Evolutionary conservation across 1,139 yeast species (phyloP).

Genomic region (Debaryomyces sp.): DNA sequence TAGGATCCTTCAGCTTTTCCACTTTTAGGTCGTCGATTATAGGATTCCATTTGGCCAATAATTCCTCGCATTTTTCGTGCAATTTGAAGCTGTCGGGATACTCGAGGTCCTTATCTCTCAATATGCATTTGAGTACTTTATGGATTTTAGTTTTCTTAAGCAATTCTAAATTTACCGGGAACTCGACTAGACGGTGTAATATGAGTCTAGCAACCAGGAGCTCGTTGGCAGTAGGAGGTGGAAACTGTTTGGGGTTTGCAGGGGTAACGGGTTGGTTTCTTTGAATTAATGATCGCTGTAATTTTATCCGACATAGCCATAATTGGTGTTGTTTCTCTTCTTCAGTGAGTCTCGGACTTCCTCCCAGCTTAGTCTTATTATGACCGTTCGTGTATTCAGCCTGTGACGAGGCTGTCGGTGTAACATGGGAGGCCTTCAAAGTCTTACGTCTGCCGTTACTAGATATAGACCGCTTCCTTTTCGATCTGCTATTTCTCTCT

Average conservation of each 20-base stretch:
- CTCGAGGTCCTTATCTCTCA: constrained; percentile 43
- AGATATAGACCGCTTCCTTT: constrained; percentile 1
- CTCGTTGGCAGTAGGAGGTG: constrained; percentile 55
- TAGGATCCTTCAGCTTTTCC: constrained; percentile 26
- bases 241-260: constrained; percentile 32
- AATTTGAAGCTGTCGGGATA: constrained; percentile 50
- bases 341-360: constrained; percentile 21
- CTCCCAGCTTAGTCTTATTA: constrained; percentile 17
- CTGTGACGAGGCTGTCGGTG: background rate
- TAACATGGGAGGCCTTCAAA: constrained; percentile 4
- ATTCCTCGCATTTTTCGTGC: constrained; percentile 48
- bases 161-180: constrained; percentile 57
- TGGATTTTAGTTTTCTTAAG: constrained; percentile 56
- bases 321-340: constrained; percentile 50
- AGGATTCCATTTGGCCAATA: constrained; percentile 49
- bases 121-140: constrained; percentile 54
- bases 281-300: constrained; percentile 49
- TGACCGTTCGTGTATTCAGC: constrained; percentile 8
- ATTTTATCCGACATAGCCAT: constrained; percentile 50
- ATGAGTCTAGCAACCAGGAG: constrained; percentile 56
- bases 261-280: constrained; percentile 46
- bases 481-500: background rate
- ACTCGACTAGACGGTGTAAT: constrained; percentile 51
- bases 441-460: constrained; percentile 8
- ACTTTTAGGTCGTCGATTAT: constrained; percentile 37